Evolutionary conservation across 2,329 filamentous ascomycete species (phyloP).

Genomic region (Trichoderma arundinaceum): DNA sequence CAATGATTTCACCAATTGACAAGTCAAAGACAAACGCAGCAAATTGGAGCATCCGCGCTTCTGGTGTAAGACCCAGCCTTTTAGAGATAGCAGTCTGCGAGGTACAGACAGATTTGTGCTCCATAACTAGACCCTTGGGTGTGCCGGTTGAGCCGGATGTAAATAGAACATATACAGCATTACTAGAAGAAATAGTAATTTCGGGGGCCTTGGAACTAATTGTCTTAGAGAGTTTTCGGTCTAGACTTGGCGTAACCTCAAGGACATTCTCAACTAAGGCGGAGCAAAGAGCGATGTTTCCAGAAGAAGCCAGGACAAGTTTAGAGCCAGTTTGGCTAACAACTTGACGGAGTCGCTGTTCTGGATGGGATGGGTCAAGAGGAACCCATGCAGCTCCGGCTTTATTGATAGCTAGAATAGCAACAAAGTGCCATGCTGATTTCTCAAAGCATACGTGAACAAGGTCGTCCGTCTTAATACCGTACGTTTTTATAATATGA

Average conservation of each 20-base stretch:
- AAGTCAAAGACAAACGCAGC: slow-evolving; percentile 29
- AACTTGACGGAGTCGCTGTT: slow-evolving; percentile 26
- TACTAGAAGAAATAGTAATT: neutral
- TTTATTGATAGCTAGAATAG: slow-evolving; percentile 28
- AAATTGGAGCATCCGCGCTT: slow-evolving; percentile 24
- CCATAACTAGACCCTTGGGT: too few relatives aligned
- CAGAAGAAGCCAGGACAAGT: slow-evolving; percentile 18
- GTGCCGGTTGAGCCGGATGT: too few relatives aligned
- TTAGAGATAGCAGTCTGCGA: too few relatives aligned
- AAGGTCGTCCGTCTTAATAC: neutral
- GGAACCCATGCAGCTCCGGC: slow-evolving; percentile 35
- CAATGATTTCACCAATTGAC: slow-evolving; percentile 16
- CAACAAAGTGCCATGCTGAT: slow-evolving; percentile 15
- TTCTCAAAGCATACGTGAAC: slow-evolving; percentile 28
- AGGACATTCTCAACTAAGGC: slow-evolving; percentile 28
- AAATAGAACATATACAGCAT: too few relatives aligned
- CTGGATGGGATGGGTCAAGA: slow-evolving; percentile 33
- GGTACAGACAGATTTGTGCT: too few relatives aligned
- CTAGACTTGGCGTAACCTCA: slow-evolving; percentile 20
- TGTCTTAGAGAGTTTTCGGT: neutral
- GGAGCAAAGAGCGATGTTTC: slow-evolving; percentile 34
- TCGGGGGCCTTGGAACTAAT: neutral
- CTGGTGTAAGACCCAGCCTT: neutral
- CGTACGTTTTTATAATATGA: neutral
- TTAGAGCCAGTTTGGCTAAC: slow-evolving; percentile 23